Evolutionary conservation across 1,284 basidiomycete genomes (phyloP).

Genomic region (Ustilago trichophora): DNA sequence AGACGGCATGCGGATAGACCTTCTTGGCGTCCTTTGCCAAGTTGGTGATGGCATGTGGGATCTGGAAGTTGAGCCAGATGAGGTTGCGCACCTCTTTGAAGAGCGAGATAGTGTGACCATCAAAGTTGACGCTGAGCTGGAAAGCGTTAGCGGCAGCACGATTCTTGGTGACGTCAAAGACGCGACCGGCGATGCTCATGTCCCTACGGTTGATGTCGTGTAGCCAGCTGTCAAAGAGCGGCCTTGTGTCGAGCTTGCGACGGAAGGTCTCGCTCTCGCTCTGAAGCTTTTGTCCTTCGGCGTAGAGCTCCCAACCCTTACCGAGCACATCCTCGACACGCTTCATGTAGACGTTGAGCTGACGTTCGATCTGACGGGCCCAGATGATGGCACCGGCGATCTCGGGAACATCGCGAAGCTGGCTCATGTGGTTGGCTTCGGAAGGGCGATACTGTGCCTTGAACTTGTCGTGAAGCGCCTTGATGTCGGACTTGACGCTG

Average conservation of each 20-base stretch:
- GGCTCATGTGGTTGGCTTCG: conserved; percentile 96
- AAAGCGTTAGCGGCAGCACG: conserved; percentile 71
- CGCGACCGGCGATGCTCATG: conserved; percentile 88
- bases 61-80: conserved; percentile 92
- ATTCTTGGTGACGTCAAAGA: conserved; percentile 91
- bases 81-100: conserved; percentile 98
- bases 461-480: conserved; percentile 87
- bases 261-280: conserved; percentile 90
- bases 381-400: conserved; percentile 98
- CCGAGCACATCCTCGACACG: conserved; percentile 99
- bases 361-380: conserved; percentile 97
- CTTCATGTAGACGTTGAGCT: conserved; percentile 96
- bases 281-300: conserved; percentile 97
- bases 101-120: conserved; percentile 94
- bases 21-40: conserved; percentile 98
- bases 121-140: conserved; percentile 94
- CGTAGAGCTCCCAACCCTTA: conserved; percentile 97
- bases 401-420: conserved; percentile 94
- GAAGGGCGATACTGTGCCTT: conserved; percentile 88
- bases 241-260: conserved; percentile 91
- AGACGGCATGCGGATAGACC: conserved; percentile 95
- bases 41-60: conserved; percentile 91
- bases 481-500: conserved; percentile 93
- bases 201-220: conserved; percentile 88
- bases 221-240: conserved; percentile 95